Evolutionary conservation across 129 eudicot genomes (phyloP).

Genomic region (carrot (Daucus carota)): DNA sequence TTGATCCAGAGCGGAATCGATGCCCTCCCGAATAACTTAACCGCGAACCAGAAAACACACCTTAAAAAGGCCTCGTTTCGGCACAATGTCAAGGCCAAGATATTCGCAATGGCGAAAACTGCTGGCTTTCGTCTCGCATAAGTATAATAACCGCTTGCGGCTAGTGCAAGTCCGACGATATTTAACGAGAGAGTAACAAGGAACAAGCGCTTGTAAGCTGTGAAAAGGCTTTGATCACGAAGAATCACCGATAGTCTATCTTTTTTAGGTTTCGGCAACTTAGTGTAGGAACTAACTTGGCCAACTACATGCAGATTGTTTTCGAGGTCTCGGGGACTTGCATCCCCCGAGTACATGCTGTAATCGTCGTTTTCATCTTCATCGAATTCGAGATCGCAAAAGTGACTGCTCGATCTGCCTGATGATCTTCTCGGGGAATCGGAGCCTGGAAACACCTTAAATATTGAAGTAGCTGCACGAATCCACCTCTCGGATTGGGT

Average conservation of each 20-base stretch:
- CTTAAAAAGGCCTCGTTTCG: conserved; percentile 2
- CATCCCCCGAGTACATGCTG: not conserved
- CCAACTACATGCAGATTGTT: not conserved
- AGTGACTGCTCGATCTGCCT: not conserved
- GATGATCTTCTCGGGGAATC: not conserved
- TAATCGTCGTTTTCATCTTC: not conserved
- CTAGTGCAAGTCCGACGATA: not conserved
- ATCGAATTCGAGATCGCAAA: not conserved
- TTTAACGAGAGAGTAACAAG: not conserved
- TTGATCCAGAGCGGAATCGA: not conserved
- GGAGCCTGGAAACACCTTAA: not conserved
- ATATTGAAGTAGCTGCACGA: no score
- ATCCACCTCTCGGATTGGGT: not conserved
- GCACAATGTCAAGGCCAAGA: conserved; percentile 1
- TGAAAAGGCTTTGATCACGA: conserved; percentile 4
- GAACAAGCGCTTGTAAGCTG: conserved; percentile 1
- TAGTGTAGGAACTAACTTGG: not conserved
- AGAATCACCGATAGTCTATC: not conserved
- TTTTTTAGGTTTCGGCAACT: not conserved
- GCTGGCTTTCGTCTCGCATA: not conserved
- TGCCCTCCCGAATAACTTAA: not conserved
- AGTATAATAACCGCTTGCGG: not conserved
- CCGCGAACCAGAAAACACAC: not conserved
- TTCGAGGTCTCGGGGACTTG: not conserved
- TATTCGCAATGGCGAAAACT: not conserved